A percentile compares a stretch with the other conserved stretches of the same genome.
phyloP scores from a whole-genome alignment of 176 grass and related monocot genomes.

The Triticum dicoccoides region DNA sequence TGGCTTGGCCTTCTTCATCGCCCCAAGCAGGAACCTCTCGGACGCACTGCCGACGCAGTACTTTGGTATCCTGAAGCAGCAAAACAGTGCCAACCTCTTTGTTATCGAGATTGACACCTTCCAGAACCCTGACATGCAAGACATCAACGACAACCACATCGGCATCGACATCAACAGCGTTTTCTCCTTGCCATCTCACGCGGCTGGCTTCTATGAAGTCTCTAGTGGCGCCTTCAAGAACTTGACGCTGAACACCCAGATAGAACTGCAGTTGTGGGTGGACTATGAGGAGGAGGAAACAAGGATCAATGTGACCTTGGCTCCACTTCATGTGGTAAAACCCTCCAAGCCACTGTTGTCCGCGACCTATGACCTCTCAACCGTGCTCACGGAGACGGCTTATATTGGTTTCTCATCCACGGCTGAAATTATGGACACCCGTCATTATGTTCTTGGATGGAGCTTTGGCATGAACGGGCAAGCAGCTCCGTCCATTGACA shows the following conservation, averaged over 20 bases:
- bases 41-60: background rate
- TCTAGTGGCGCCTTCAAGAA: background rate
- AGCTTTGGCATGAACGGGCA: constrained; percentile 26
- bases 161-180: constrained; percentile 26
- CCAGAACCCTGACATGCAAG: background rate
- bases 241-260: background rate
- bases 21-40: constrained; percentile 13
- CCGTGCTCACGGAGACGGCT: background rate
- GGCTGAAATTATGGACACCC: background rate
- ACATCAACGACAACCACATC: background rate
- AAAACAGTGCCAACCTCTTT: constrained; percentile 3
- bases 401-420: constrained; percentile 13
- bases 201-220: constrained; percentile 19
- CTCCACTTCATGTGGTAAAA: background rate
- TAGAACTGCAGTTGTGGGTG: constrained; percentile 5
- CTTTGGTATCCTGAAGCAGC: constrained; percentile 24
- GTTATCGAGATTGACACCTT: constrained; percentile 25
- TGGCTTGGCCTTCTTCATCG: background rate
- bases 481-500: constrained; percentile 24
- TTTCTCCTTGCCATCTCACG: background rate
- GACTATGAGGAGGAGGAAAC: background rate
- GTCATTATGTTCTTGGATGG: constrained; percentile 41
- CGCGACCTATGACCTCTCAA: constrained; percentile 17
- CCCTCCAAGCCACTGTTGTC: background rate
- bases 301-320: constrained; percentile 35